A percentile compares a stretch with the other conserved stretches of the same genome.
phyloP scores from a whole-genome alignment of 345 rosid genomes.

The Eucalyptus cloeziana region DNA sequence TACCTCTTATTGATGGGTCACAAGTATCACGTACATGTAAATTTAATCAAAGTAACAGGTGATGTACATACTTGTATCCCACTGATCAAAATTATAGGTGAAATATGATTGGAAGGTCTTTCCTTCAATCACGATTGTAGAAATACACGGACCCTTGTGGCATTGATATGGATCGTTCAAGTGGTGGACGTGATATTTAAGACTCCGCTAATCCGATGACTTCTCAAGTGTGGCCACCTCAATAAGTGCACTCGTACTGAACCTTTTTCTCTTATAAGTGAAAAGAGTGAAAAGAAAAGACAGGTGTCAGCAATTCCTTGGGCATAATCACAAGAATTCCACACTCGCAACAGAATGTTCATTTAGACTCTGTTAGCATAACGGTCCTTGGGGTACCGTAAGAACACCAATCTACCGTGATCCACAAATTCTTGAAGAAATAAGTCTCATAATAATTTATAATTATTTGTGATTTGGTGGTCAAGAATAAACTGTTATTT shows the following conservation, averaged over 20 bases:
- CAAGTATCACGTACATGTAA: neutral
- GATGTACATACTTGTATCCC: neutral
- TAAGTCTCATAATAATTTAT: no score
- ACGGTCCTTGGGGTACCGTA: no score
- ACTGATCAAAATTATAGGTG: neutral
- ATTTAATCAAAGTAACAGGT: neutral
- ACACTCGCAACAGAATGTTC: neutral
- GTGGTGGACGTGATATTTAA: neutral
- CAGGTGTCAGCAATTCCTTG: neutral
- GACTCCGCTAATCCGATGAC: neutral
- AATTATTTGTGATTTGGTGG: no score
- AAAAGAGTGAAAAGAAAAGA: neutral
- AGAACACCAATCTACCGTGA: fast-evolving
- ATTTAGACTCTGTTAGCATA: no score
- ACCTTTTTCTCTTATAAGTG: neutral
- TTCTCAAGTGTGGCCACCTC: neutral
- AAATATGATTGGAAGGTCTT: neutral
- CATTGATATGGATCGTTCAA: neutral
- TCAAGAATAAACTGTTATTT: no score
- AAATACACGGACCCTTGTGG: neutral
- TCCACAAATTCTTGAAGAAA: no score
- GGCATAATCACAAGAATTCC: neutral
- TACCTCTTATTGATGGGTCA: neutral
- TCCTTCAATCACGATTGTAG: neutral
- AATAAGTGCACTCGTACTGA: neutral